These are phyloP conservation scores for Penicillium paxilli DNA, from an alignment of 495 filamentous ascomycete species.

Conservation along the genomic window DNA sequence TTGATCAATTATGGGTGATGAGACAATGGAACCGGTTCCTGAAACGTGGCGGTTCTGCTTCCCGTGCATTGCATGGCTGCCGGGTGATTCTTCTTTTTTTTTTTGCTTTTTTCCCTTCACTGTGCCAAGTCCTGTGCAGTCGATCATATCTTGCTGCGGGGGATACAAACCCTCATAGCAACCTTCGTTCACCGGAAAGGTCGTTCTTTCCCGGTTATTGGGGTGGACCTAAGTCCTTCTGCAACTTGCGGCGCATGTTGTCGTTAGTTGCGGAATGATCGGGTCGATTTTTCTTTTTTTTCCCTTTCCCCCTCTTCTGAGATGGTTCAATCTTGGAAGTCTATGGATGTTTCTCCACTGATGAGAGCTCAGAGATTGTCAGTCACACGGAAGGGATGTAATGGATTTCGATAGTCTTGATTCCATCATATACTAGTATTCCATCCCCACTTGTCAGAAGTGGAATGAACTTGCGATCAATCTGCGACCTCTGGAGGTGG, in stretches of 20 bases:
- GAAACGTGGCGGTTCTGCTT: neutral
- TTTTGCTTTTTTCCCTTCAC: neutral
- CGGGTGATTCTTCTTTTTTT: neutral
- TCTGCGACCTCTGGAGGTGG: neutral
- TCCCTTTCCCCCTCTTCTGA: no score
- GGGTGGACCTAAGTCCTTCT: constrained; percentile 8
- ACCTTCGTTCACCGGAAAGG: neutral
- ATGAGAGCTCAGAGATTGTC: neutral
- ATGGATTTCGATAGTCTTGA: neutral
- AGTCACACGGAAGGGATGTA: constrained; percentile 4
- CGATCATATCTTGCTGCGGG: constrained; percentile 2
- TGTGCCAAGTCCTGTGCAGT: neutral
- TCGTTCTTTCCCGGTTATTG: constrained; percentile 3
- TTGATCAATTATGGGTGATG: neutral
- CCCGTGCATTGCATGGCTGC: neutral
- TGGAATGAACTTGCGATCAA: neutral
- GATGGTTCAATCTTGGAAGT: no score
- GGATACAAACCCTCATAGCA: neutral
- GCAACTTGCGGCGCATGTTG: constrained; percentile 12
- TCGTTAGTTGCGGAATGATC: constrained; percentile 9
- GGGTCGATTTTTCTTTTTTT: no score
- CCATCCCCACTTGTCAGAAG: neutral
- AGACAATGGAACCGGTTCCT: neutral
- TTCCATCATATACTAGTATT: neutral
- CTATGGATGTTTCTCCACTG: neutral